Conservation (phyloP, 1,139 yeast species). For the Candida freyschussii region DNA sequence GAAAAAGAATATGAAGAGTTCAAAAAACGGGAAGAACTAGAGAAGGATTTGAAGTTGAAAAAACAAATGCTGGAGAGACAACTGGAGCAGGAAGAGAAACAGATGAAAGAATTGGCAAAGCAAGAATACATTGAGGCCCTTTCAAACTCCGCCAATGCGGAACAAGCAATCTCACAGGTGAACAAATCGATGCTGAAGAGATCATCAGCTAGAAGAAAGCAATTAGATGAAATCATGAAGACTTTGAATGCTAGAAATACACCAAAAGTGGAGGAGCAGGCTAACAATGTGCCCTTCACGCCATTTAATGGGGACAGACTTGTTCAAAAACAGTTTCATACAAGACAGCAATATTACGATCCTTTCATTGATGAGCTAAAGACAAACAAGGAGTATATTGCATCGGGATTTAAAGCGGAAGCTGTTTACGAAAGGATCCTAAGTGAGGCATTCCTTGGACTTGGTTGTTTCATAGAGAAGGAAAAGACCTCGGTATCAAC, state of each 20-base stretch:
- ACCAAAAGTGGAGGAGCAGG: conserved; percentile 10
- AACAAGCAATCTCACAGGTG: conserved; percentile 44
- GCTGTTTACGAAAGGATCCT: conserved; percentile 71
- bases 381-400: conserved; percentile 64
- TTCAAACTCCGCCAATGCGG: conserved; percentile 50
- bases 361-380: conserved; percentile 58
- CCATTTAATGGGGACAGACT: conserved; percentile 92
- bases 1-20: conserved; percentile 62
- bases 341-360: conserved; percentile 46
- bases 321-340: conserved; percentile 39
- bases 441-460: conserved; percentile 85
- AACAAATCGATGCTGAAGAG: conserved; percentile 62
- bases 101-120: conserved; percentile 52
- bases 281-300: conserved; percentile 59
- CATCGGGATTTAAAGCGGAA: conserved; percentile 79
- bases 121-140: conserved; percentile 70
- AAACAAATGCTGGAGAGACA: conserved; percentile 61
- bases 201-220: conserved; percentile 60
- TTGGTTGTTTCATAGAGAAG: conserved; percentile 70
- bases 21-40: conserved; percentile 45
- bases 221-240: conserved; percentile 58
- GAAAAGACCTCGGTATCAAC: conserved; percentile 41
- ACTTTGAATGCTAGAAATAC: conserved; percentile 29
- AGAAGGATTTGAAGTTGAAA: conserved; percentile 55
- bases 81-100: conserved; percentile 64